Evolutionary conservation across 108 stramenopile species (phyloP), one percentile per base, ranked within the genome.

Genomic region (Mayamaea pseudoterrestris): DNA sequence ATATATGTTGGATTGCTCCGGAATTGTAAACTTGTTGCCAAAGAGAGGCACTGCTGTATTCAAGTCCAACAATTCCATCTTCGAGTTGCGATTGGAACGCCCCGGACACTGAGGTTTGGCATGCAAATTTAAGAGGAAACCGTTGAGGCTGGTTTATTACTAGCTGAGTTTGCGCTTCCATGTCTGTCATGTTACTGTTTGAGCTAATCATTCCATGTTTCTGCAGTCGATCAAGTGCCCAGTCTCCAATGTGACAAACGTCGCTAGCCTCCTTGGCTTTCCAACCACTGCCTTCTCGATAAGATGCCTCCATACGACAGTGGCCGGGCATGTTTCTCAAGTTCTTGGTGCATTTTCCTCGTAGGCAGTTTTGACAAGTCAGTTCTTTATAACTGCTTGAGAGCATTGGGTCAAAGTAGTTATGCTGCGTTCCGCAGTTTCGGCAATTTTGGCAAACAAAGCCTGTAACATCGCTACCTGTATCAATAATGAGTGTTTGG

Each of bases 401-500:
- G 8, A 12, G 32, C 8, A 12, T 34, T 34, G 32, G 32, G 32
- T 12, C 32, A 34, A 8, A 34, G 32, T 34, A 8, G 12, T 34
- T 34, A 34, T 34, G 11, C 11, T 12, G 11, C 8, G 11, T 34
- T 26, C 90, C 91, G 51, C 92, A 93, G 32, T 49, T 32, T 25
- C 66, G 16, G 53, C 90, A 93, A 13, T 62, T 74, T n/a, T 48
- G 48, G 68, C 94, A 95, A 0, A 90, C 92, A 60, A 95, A 93
- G 29, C 90, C 90, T 1, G 92, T 93, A 41, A 71, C 57, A 41
- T 70, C 66, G 26, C 59, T 66, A 23, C 94, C 94, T 1, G 94
- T 95, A 60, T 95, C 93, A 40, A 95, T 61, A 52, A 95, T 93
- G 36, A 95, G 80, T n/a, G 87, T 85, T 35, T 85, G 80, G 1